Evolutionary conservation across 305 asterid genomes (phyloP).

Genomic region (Fraxinus greggii): DNA sequence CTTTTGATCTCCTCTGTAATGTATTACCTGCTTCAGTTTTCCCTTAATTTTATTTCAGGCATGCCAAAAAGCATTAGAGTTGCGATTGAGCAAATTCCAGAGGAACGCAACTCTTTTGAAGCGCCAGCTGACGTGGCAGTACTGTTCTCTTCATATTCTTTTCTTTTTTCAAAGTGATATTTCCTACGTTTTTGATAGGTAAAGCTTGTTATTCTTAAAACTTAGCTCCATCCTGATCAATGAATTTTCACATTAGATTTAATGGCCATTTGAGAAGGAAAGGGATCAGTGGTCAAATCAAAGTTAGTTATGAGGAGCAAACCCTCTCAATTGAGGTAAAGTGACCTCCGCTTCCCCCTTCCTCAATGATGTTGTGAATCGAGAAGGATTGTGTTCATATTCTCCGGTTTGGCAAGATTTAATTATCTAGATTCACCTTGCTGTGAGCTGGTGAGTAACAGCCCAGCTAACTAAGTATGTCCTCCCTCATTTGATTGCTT

Average conservation of each 20-base stretch:
- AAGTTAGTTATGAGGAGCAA: slow-evolving; percentile 72
- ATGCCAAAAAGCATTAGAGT: slow-evolving; percentile 54
- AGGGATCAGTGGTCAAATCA: slow-evolving; percentile 83
- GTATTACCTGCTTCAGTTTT: background rate
- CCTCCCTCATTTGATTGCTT: slow-evolving; percentile 21
- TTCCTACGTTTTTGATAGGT: slow-evolving; percentile 9
- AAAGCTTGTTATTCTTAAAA: slow-evolving; percentile 17
- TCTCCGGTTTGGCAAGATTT: background rate
- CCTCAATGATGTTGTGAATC: slow-evolving; percentile 17
- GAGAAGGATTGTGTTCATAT: slow-evolving; percentile 5
- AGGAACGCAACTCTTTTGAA: slow-evolving; percentile 66
- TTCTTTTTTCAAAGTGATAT: slow-evolving; percentile 11
- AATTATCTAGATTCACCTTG: slow-evolving; percentile 2
- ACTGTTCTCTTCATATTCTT: slow-evolving; percentile 28
- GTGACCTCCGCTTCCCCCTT: slow-evolving; percentile 1
- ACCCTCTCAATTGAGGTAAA: slow-evolving; percentile 87
- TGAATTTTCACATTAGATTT: slow-evolving; percentile 47
- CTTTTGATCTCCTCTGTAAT: slow-evolving; percentile 12
- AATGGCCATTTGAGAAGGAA: slow-evolving; percentile 87
- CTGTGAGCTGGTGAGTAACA: background rate
- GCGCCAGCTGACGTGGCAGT: slow-evolving; percentile 92
- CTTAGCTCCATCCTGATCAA: slow-evolving; percentile 24
- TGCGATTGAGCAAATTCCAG: slow-evolving; percentile 63
- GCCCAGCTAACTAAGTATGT: slow-evolving; percentile 6
- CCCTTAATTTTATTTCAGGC: slow-evolving; percentile 50